phyloP scores from a whole-genome alignment of 257 asterid species.

The Nicotiana attenuata region DNA sequence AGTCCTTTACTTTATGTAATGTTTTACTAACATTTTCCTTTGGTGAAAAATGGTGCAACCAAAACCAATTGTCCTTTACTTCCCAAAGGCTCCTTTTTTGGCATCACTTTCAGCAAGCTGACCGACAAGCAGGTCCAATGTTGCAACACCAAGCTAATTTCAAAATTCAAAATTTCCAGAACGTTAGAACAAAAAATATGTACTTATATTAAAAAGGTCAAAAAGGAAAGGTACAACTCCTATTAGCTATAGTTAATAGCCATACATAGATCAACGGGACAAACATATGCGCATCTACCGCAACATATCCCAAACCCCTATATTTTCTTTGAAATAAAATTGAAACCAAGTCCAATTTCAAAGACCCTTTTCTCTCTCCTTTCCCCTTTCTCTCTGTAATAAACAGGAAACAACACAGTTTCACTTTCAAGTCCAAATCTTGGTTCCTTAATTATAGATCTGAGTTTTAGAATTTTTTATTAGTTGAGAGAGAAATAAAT shows the following conservation, averaged over 20 bases:
- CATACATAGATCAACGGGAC: neutral
- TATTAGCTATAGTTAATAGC: neutral
- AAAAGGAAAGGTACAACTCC: neutral
- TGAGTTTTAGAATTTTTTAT: neutral
- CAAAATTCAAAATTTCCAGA: neutral
- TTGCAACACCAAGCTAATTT: too few species aligned
- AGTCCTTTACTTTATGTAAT: too few species aligned
- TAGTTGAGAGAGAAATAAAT: constrained; percentile 22
- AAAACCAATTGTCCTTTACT: too few species aligned
- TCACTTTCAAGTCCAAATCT: constrained; percentile 1
- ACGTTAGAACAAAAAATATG: neutral
- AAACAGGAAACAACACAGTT: neutral
- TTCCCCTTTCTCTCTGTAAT: neutral
- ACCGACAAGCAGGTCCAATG: neutral
- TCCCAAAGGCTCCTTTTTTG: neutral
- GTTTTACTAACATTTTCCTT: too few species aligned
- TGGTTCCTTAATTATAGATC: constrained; percentile 15
- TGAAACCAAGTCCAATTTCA: constrained; percentile 12
- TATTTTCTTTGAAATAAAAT: neutral
- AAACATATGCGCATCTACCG: neutral
- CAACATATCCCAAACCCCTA: neutral
- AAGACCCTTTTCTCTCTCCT: neutral
- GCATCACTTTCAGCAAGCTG: neutral
- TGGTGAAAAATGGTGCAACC: too few species aligned
- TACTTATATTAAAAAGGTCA: neutral